Base-by-base conservation (phyloP, 73 alveolate species). In the Paramecium octaurelia region DNA sequence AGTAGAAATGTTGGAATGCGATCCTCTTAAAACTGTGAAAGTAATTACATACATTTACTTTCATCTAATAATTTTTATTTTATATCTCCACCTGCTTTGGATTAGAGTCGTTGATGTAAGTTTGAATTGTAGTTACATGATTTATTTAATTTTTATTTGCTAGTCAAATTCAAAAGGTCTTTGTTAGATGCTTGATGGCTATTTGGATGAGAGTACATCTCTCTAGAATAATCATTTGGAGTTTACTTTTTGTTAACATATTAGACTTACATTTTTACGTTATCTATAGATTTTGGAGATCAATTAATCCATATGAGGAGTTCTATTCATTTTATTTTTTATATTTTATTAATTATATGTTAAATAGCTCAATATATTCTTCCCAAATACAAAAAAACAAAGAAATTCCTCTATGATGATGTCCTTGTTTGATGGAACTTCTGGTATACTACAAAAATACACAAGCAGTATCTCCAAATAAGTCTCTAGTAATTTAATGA, bases 201-300 rank as follows among this genome's bases (percentile, higher is more conserved):
- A 80, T 23, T 48, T 20, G 91, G 91, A 31, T 42, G 46, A 24
- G 91, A 80, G 75, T 38, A 80, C 46, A 46, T 64, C 84, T 64
- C 84, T 27, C 84, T 64, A 64, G 84, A 64, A 64, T 64, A 80
- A 80, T 80, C 91, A 80, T 42, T 80, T 44, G 91, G 91, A 80
- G 76, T 48, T 80, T 80, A 24, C 48, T 48, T 38, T 80, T 54
- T 54, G 18, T 21, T 38, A 80, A 48, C 27, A 40, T 42, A 31
- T 36, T 20, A 40, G 87, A 80, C 23, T 80, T 42, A 80, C 73
- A 80, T 80, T 80, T 42, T 80, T 80, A 44, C 91, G 70, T 80
- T 80, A 23, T 18, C 91, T 12, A 14, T 80, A 46, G 36, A 80
- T 80, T 46, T 80, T 80, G 7, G 36, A 24, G 6, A 80, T 44